phyloP scores from a whole-genome alignment of 805 yeast genomes.

The Middelhovenomyces tepae region DNA sequence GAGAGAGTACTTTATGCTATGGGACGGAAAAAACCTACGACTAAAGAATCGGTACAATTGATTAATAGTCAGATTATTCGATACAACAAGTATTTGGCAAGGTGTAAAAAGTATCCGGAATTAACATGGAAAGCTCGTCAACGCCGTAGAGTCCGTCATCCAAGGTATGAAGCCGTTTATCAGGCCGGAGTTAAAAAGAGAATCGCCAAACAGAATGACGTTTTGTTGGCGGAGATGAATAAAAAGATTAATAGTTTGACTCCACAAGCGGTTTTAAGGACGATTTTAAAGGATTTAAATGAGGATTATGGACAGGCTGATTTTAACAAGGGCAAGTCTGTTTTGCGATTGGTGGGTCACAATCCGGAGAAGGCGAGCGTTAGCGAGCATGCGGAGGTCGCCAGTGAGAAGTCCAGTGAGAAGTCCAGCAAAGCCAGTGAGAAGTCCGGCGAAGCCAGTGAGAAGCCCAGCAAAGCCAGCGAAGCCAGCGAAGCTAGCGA shows the following conservation, averaged over 20 bases:
- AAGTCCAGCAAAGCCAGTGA: conserved; percentile 8
- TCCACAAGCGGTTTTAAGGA: conserved; percentile 26
- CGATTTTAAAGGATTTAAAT: conserved; percentile 17
- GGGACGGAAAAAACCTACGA: conserved; percentile 76
- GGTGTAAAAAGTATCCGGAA: conserved; percentile 49
- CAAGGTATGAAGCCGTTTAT: conserved; percentile 1
- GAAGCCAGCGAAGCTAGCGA: conserved; percentile 22
- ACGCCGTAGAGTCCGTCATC: conserved; percentile 18
- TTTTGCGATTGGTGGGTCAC: conserved; percentile 17
- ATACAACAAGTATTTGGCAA: conserved; percentile 67
- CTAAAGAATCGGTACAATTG: conserved; percentile 54
- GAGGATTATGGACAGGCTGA: conserved; percentile 12
- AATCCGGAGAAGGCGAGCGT: no score
- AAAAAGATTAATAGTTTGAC: conserved; percentile 24
- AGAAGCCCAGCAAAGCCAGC: neutral
- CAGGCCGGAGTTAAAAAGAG: neutral
- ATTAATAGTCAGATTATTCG: conserved; percentile 63
- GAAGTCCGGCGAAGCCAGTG: neutral
- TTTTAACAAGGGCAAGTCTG: conserved; percentile 11
- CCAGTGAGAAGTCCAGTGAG: conserved; percentile 21
- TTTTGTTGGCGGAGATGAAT: conserved; percentile 35
- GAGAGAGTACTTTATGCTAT: conserved; percentile 76
- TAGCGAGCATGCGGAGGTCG: no score
- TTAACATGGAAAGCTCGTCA: conserved; percentile 38
- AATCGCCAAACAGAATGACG: conserved; percentile 37